Conservation (phyloP, 2,329 filamentous ascomycete species). For the Aspergillus hortae region DNA sequence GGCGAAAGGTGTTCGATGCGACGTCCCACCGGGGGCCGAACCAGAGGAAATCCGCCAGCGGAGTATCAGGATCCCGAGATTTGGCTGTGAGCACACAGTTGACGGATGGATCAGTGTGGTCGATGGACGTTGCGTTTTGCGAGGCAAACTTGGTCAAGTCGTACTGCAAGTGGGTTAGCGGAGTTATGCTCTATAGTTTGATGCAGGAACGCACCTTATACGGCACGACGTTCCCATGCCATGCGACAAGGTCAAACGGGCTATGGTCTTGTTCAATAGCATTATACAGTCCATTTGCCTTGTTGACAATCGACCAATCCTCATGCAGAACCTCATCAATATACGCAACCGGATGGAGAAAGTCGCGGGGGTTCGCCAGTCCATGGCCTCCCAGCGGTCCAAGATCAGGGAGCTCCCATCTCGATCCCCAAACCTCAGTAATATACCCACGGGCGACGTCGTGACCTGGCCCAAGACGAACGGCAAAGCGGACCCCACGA, state of each 20-base stretch:
- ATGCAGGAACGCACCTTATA: slow-evolving; percentile 41
- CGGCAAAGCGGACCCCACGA: slow-evolving; percentile 56
- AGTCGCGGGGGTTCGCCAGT: slow-evolving; percentile 61
- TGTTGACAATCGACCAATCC: slow-evolving; percentile 55
- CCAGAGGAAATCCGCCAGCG: slow-evolving; percentile 67
- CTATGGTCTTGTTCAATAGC: slow-evolving; percentile 57
- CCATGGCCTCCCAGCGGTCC: slow-evolving; percentile 64
- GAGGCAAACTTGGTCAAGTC: slow-evolving; percentile 57
- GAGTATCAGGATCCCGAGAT: slow-evolving; percentile 55
- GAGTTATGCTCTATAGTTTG: not conserved
- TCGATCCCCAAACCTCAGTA: slow-evolving; percentile 59
- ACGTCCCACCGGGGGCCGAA: slow-evolving; percentile 71
- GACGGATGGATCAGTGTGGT: slow-evolving; percentile 65
- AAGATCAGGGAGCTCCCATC: slow-evolving; percentile 61
- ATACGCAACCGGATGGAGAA: slow-evolving; percentile 56
- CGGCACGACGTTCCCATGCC: slow-evolving; percentile 63
- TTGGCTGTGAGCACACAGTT: slow-evolving; percentile 55
- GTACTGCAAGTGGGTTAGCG: slow-evolving; percentile 32
- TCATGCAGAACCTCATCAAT: slow-evolving; percentile 52
- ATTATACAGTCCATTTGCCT: slow-evolving; percentile 57
- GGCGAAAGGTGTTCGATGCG: slow-evolving; percentile 65
- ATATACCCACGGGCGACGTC: slow-evolving; percentile 57
- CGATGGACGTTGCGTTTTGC: slow-evolving; percentile 55
- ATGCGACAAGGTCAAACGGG: slow-evolving; percentile 65
- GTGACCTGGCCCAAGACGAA: slow-evolving; percentile 53